A percentile compares a stretch with the other conserved stretches of the same genome.
phyloP scores from a whole-genome alignment of 1,284 basidiomycete species.

The Apiotrichum porosum region DNA sequence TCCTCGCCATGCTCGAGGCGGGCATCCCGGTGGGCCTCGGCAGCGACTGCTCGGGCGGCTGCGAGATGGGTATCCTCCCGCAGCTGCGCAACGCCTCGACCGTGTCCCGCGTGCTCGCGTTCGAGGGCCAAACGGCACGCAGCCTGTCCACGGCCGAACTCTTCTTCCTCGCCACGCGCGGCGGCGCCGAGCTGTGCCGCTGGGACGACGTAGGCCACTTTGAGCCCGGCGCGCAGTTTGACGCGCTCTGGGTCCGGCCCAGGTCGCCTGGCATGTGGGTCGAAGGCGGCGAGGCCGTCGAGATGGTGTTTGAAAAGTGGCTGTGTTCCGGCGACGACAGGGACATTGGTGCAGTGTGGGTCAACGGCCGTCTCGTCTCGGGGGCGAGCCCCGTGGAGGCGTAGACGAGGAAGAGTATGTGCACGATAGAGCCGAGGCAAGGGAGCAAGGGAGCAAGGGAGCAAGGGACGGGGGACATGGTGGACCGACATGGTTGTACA shows the following conservation, averaged over 20 bases:
- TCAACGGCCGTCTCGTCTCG: constrained; percentile 40
- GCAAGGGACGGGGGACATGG: neutral
- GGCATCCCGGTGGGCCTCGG: constrained; percentile 70
- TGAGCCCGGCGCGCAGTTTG: constrained; percentile 76
- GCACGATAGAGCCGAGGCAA: too few species aligned
- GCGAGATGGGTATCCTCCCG: constrained; percentile 75
- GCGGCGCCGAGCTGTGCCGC: constrained; percentile 80
- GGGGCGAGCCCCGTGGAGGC: too few species aligned
- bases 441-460: neutral
- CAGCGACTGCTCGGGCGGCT: constrained; percentile 88
- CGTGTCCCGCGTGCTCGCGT: constrained; percentile 67
- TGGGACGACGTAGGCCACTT: constrained; percentile 76
- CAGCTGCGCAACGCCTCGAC: constrained; percentile 76
- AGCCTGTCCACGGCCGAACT: constrained; percentile 66
- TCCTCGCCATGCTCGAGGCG: constrained; percentile 53
- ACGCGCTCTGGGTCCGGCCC: constrained; percentile 70
- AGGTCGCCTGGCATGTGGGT: constrained; percentile 55
- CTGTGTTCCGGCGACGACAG: constrained; percentile 75
- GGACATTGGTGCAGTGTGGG: constrained; percentile 79
- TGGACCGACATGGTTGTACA: neutral
- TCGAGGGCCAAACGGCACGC: constrained; percentile 12
- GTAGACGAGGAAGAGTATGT: too few species aligned
- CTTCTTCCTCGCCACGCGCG: constrained; percentile 84
- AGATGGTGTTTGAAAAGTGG: constrained; percentile 38
- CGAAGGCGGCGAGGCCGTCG: constrained; percentile 33